These are phyloP conservation scores for Chrysosphaeria jannelii DNA, from an alignment of 2,329 filamentous ascomycete species.

Conservation along the genomic window DNA sequence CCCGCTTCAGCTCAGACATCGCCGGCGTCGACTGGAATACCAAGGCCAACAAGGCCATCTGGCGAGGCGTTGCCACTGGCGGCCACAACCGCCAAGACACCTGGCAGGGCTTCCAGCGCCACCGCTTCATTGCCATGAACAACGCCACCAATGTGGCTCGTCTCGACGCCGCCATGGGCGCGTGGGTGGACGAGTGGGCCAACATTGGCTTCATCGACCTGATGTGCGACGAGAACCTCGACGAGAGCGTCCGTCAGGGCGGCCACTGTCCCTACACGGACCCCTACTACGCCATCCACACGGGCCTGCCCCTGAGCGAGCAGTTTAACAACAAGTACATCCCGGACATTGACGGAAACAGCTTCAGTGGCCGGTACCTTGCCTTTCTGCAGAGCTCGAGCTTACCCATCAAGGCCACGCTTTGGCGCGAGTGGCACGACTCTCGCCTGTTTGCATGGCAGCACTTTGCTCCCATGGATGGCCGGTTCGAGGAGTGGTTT, in stretches of 20 bases:
- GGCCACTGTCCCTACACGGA: constrained; percentile 12
- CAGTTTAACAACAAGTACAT: constrained; percentile 30
- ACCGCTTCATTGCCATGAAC: constrained; percentile 37
- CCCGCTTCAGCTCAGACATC: constrained; percentile 25
- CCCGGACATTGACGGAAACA: constrained; percentile 38
- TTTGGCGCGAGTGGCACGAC: constrained; percentile 51
- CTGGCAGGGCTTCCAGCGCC: constrained; percentile 41
- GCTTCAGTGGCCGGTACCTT: constrained; percentile 27
- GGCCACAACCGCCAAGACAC: constrained; percentile 20
- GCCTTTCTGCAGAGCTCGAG: constrained; percentile 30
- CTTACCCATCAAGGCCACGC: constrained; percentile 37
- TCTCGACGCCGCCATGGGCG: constrained; percentile 10
- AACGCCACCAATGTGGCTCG: constrained; percentile 30
- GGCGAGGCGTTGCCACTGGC: constrained; percentile 35
- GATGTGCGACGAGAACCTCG: constrained; percentile 8
- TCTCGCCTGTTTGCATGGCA: constrained; percentile 35
- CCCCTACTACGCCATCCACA: constrained; percentile 9
- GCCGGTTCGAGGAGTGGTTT: constrained; percentile 33
- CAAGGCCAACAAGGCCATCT: constrained; percentile 24
- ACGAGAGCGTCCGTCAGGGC: constrained; percentile 4
- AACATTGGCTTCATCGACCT: constrained; percentile 15
- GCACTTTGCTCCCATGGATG: constrained; percentile 44
- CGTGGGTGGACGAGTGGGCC: constrained; percentile 9
- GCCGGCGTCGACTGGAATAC: constrained; percentile 23
- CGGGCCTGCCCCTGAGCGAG: constrained; percentile 13